Percentiles rank a stretch among this genome's conserved stretches.
These are phyloP conservation scores for Paulownia fortunei DNA, from an alignment of 257 asterid species.

Conservation along the genomic window DNA sequence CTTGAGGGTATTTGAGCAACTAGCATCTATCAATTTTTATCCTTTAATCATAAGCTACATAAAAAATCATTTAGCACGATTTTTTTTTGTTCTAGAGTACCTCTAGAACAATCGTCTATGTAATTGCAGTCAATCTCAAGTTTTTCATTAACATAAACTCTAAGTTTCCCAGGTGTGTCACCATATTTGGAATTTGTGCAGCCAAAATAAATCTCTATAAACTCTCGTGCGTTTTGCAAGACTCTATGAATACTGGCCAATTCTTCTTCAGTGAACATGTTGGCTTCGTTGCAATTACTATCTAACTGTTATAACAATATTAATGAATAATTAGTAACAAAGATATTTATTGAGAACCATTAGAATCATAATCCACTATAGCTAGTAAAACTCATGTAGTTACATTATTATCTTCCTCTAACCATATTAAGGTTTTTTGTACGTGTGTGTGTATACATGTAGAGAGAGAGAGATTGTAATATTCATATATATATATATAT, in stretches of 20 bases:
- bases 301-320: background rate
- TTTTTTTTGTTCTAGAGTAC: background rate
- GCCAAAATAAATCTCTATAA: slow-evolving; percentile 34
- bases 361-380: background rate
- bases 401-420: background rate
- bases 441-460: background rate
- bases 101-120: slow-evolving; percentile 21
- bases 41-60: too few relatives aligned
- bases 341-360: background rate
- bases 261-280: slow-evolving; percentile 20
- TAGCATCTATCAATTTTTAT: too few relatives aligned
- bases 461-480: background rate
- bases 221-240: background rate
- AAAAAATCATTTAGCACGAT: too few relatives aligned
- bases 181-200: slow-evolving; percentile 28
- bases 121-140: slow-evolving; percentile 40
- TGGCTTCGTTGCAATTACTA: background rate
- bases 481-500: background rate
- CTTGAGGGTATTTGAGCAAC: too few relatives aligned
- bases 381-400: background rate
- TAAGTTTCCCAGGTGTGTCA: slow-evolving; percentile 30
- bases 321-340: background rate
- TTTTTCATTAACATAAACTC: slow-evolving; percentile 23
- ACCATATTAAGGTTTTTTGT: background rate
- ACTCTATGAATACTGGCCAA: slow-evolving; percentile 1